Evolutionary conservation across 768 basidiomycete species (phyloP).

Genomic region (Pulveroboletus sp.): DNA sequence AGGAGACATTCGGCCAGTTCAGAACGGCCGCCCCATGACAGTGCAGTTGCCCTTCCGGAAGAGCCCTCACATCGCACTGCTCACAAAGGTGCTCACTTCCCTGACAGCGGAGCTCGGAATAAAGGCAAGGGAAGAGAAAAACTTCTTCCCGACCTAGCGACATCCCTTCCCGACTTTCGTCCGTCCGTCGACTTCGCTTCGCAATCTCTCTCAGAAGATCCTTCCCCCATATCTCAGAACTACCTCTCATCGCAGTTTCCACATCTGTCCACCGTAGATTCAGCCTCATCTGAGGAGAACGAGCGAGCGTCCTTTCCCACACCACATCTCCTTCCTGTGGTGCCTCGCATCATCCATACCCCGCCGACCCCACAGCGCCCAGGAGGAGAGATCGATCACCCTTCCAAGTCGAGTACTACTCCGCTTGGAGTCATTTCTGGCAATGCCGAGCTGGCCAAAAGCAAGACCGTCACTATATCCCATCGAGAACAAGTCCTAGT

Average conservation of each 20-base stretch:
- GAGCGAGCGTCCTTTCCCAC: constrained; percentile 27
- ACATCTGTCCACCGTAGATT: constrained; percentile 26
- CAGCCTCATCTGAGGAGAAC: constrained; percentile 21
- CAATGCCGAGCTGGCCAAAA: constrained; percentile 7
- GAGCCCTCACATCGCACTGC: constrained; percentile 12
- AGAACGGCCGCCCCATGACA: constrained; percentile 30
- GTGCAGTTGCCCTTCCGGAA: constrained; percentile 31
- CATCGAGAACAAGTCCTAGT: constrained; percentile 27
- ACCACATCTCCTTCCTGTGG: constrained; percentile 19
- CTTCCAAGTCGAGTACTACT: constrained; percentile 1
- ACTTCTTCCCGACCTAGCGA: background rate
- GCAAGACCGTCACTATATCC: constrained; percentile 14
- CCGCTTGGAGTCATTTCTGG: constrained; percentile 9
- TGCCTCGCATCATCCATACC: constrained; percentile 34
- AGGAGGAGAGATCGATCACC: constrained; percentile 11
- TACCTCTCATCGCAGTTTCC: constrained; percentile 8
- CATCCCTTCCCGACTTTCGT: constrained; percentile 6
- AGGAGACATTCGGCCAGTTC: constrained; percentile 28
- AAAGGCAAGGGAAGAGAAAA: constrained; percentile 29
- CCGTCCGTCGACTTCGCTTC: constrained; percentile 18
- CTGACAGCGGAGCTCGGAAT: constrained; percentile 12
- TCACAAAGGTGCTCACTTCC: constrained; percentile 10
- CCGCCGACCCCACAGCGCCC: constrained; percentile 34
- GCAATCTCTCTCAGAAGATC: constrained; percentile 18
- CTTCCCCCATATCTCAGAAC: constrained; percentile 14